phyloP scores from a whole-genome alignment of 208 protist genomes.

The Acanthamoeba triangularis region DNA sequence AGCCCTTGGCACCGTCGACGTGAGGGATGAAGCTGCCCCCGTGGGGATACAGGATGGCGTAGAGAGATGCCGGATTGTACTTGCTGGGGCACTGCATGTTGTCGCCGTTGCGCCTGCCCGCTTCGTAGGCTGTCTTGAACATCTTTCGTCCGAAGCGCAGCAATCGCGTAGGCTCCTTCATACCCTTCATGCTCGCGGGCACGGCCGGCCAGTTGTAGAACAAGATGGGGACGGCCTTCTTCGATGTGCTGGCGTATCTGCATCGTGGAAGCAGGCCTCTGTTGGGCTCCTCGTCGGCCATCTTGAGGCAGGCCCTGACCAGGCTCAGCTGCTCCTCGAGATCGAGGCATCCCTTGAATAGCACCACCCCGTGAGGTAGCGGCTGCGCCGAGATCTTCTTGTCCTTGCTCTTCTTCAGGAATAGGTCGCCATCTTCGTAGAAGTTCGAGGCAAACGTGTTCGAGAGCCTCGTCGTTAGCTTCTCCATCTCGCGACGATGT shows the following conservation, averaged over 20 bases:
- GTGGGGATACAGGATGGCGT: slow-evolving; percentile 52
- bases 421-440: slow-evolving; percentile 45
- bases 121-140: slow-evolving; percentile 52
- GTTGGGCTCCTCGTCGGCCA: slow-evolving; percentile 62
- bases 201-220: slow-evolving; percentile 70
- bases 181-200: slow-evolving; percentile 59
- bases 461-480: slow-evolving; percentile 39
- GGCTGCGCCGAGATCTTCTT: slow-evolving; percentile 41
- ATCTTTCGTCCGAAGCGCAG: slow-evolving; percentile 55
- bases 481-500: slow-evolving; percentile 31
- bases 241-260: slow-evolving; percentile 53
- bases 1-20: slow-evolving; percentile 49
- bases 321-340: slow-evolving; percentile 62
- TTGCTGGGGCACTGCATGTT: slow-evolving; percentile 70
- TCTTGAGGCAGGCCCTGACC: slow-evolving; percentile 34
- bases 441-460: slow-evolving; percentile 48
- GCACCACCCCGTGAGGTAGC: slow-evolving; percentile 58
- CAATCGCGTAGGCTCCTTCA: slow-evolving; percentile 52
- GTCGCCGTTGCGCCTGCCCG: slow-evolving; percentile 34
- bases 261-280: slow-evolving; percentile 24
- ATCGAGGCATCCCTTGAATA: slow-evolving; percentile 46
- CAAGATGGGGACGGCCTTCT: slow-evolving; percentile 63
- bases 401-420: slow-evolving; percentile 64
- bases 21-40: slow-evolving; percentile 56
- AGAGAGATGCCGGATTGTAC: slow-evolving; percentile 35